Evolutionary conservation across 148 eudicot genomes (phyloP).

Genomic region (Talinum fruticosum): DNA sequence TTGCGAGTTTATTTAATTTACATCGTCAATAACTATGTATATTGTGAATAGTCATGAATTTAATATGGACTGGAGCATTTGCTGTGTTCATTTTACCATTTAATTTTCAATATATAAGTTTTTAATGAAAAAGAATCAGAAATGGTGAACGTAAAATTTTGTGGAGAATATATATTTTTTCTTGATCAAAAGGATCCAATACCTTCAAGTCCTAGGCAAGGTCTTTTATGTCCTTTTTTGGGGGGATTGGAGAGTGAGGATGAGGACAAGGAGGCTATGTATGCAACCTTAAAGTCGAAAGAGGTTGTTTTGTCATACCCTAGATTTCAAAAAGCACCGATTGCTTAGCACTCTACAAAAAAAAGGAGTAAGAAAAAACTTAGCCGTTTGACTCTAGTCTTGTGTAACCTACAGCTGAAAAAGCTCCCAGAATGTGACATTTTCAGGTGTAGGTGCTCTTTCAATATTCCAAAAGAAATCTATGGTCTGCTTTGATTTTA

Average conservation of each 20-base stretch:
- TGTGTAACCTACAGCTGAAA: neutral
- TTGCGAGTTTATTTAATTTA: neutral
- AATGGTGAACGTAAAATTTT: too few species aligned
- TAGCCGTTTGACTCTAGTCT: neutral
- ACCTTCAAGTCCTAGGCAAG: neutral
- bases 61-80: neutral
- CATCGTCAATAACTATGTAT: too few species aligned
- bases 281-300: neutral
- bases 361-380: neutral
- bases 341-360: neutral
- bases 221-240: too few species aligned
- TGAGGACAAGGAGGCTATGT: neutral
- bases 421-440: neutral
- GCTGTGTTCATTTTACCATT: neutral
- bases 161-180: too few species aligned
- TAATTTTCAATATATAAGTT: neutral
- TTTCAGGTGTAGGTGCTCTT: neutral
- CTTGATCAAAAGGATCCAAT: too few species aligned
- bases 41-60: too few species aligned
- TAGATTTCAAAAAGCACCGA: neutral
- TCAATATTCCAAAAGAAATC: neutral
- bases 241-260: neutral
- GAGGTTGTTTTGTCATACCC: neutral
- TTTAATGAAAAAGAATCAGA: too few species aligned
- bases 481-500: neutral